Base-by-base conservation (phyloP, 1,284 basidiomycete genomes). In the Flammula alnicola region DNA sequence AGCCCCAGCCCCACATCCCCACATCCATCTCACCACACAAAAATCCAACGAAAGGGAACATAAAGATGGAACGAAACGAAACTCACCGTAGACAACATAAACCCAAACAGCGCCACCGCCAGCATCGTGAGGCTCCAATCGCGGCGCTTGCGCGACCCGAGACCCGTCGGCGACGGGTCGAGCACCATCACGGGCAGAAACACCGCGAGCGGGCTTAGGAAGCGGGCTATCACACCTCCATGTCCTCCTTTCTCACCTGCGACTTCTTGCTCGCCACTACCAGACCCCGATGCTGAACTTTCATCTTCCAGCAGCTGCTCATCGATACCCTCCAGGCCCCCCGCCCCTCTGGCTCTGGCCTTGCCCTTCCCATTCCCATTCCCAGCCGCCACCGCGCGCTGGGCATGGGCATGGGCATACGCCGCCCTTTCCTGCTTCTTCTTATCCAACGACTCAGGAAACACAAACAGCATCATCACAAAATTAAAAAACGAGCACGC, bases 71-170 rank as follows among this genome's bases (percentile, higher is more conserved):
- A 20, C 41, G 4, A 45, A 49, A 45, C 16, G 19, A 39, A 10
- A 63, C 77, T 63, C 43, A 79, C 78, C 29, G 70, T 72, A 20
- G 78, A 74, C 36, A 81, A 64, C 60, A 78, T 70, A 48, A 73
- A 74, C 7, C 68, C 67, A 56, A 79, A 76, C 47, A 78, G 61
- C 2, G 72, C 69, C 3, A 60, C 54, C 14, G 73, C 78, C 11
- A 79, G 63, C 38, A 78, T 63, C 8, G 78, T 80, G 51, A 81
- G 55, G 51, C 76, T 80, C 72, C 75, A 79, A 58, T 81, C 78
- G 43, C 61, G 66, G 47, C 58, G 61, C 56, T 66, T 70, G 50
- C 63, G 65, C 32, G 57, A 51, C 4, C 60, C 54, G n/a, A 61
- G 55, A 9, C 61, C 62, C 40, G 58, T 55, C 8, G 55, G 52